phyloP scores from a whole-genome alignment of 2,329 filamentous ascomycete genomes.

The Myriosclerotinia curreyana region DNA sequence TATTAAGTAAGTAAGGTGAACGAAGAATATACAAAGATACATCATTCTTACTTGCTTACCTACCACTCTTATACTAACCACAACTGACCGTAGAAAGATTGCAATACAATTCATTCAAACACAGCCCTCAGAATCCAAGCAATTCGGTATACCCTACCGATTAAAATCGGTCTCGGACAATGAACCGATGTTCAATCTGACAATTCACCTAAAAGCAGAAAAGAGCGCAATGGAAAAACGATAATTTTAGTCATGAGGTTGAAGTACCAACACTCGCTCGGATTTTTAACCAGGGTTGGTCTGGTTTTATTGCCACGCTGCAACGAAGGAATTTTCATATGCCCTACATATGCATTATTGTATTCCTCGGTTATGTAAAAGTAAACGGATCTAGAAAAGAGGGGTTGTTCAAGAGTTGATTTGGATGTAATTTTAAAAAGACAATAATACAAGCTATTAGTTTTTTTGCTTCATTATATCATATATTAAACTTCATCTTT shows the following conservation, averaged over 20 bases:
- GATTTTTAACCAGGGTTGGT: neutral
- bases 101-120: neutral
- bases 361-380: slow-evolving; percentile 11
- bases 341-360: neutral
- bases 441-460: neutral
- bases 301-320: neutral
- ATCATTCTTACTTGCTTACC: neutral
- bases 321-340: neutral
- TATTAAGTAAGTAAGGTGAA: neutral
- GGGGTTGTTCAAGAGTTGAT: neutral
- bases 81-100: neutral
- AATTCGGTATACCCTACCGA: neutral
- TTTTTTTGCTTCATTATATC: neutral
- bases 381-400: neutral
- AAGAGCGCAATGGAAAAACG: neutral
- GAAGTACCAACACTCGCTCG: slow-evolving; percentile 4
- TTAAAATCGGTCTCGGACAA: slow-evolving; percentile 4
- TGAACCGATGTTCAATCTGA: slow-evolving; percentile 5
- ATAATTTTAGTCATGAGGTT: slow-evolving; percentile 1
- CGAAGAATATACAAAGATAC: neutral
- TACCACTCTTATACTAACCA: neutral
- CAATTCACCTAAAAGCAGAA: neutral
- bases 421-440: neutral
- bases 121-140: neutral
- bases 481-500: neutral